Conservation (phyloP, 2,329 filamentous ascomycete species). For the Rutstroemia sydowiana region DNA sequence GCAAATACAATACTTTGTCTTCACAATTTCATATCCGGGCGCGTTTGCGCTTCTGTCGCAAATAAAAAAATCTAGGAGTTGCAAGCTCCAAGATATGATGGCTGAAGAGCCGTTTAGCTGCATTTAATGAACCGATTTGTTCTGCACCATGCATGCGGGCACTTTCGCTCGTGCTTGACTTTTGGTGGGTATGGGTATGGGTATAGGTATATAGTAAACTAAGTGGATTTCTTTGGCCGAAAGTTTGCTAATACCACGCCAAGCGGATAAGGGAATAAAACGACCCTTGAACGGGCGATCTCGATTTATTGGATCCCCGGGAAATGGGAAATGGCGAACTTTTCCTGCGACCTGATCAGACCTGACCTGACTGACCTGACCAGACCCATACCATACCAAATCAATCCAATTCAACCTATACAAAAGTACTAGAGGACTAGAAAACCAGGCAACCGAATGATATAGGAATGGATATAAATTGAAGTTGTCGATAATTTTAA, state of each 20-base stretch:
- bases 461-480: too few relatives aligned
- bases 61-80: constrained; percentile 2
- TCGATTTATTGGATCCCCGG: constrained; percentile 6
- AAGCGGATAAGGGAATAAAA: constrained; percentile 3
- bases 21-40: constrained; percentile 2
- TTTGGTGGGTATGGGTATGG: background rate
- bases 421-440: too few relatives aligned
- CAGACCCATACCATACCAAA: too few relatives aligned
- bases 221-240: background rate
- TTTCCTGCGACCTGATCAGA: background rate
- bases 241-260: constrained; percentile 2
- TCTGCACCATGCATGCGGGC: constrained; percentile 12
- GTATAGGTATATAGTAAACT: background rate
- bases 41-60: constrained; percentile 12
- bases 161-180: background rate
- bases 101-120: constrained; percentile 11
- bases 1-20: background rate
- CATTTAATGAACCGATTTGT: constrained; percentile 10
- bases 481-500: background rate
- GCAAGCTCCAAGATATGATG: constrained; percentile 8
- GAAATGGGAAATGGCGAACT: background rate
- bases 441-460: too few relatives aligned
- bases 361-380: background rate
- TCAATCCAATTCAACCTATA: too few relatives aligned
- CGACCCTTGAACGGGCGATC: constrained; percentile 1